Evolutionary conservation across 2,329 filamentous ascomycete genomes (phyloP), one percentile per base, ranked within the genome.

Genomic region (Tolypocladium amazonense): DNA sequence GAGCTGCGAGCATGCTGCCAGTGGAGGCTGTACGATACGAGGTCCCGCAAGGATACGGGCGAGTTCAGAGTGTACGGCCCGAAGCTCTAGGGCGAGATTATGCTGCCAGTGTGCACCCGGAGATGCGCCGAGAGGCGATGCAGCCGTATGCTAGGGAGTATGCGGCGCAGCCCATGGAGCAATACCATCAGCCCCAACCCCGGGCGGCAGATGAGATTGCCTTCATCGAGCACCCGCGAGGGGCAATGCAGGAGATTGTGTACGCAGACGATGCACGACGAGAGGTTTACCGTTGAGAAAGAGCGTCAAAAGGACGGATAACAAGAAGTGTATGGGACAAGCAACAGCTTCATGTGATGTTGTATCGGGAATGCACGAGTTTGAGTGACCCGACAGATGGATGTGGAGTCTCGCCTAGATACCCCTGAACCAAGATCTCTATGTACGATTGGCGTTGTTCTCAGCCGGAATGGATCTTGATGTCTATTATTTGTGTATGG

Each of bases 1-100:
- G 85, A 60, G 76, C 84, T 38, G 69, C 81, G 33, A 88, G 85
- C 68, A 80, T 84, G 39, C 80, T 84, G 55, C 85, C 86, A 25
- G 69, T 72, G 52, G 80, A 80, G 56, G 60, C 72, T 58, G 62
- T 75, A 38, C 72, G 75, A 43, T 80, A 78, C 62, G 76, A 77
- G 57, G 64, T 75, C 18, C 69, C 72, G 30, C 65, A 68, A 59
- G 74, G 76, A 37, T 81, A 80, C 64, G 71, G 74, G 33, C 73
- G 78, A 62, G 68, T 79, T 60, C 73, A 77, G 47, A 79, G 77
- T 63, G 70, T 73, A 53, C 74, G 75, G 45, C 73, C 76, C 23
- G 74, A 76, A 37, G 65, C 63, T 27, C 58, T 66, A 25, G 58
- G 64, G 38, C 66, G 65, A 59, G 71, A 71, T 38, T 72, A 72